These are phyloP conservation scores for Vitis hybrid DNA, from an alignment of 177 flowering plant species.

Conservation along the genomic window DNA sequence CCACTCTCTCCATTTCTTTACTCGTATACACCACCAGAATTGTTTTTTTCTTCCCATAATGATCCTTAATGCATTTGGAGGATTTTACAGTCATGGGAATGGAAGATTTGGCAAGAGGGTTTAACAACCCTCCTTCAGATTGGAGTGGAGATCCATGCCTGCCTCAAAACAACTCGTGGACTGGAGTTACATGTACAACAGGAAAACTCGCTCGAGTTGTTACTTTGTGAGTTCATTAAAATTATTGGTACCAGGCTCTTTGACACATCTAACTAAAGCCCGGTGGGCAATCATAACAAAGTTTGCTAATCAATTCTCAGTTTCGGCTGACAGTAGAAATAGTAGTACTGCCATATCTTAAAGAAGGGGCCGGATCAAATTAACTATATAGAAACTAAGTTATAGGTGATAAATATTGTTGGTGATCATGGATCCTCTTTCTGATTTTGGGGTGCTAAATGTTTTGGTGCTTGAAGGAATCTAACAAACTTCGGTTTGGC, in stretches of 20 bases:
- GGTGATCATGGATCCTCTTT: too few species aligned
- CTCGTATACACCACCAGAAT: neutral
- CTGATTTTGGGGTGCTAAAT: neutral
- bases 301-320: neutral
- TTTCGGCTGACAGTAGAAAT: too few species aligned
- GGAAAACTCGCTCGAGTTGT: slow-evolving; percentile 40
- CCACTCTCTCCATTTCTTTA: neutral
- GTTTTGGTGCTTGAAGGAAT: slow-evolving; percentile 41
- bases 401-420: too few species aligned
- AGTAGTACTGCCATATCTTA: too few species aligned
- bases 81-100: slow-evolving; percentile 51
- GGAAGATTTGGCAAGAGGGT: slow-evolving; percentile 57
- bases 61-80: neutral
- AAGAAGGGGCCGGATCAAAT: too few species aligned
- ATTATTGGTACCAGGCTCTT: neutral
- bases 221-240: slow-evolving; percentile 55
- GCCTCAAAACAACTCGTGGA: slow-evolving; percentile 69
- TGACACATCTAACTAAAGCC: too few species aligned
- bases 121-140: slow-evolving; percentile 67
- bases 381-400: too few species aligned
- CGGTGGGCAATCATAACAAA: neutral
- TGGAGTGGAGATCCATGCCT: slow-evolving; percentile 95
- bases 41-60: neutral
- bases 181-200: slow-evolving; percentile 65
- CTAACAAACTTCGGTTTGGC: slow-evolving; percentile 45